Evolutionary conservation across 2,329 filamentous ascomycete species (phyloP), one percentile per base, ranked within the genome.

Genomic region (Aureobasidium sp.): DNA sequence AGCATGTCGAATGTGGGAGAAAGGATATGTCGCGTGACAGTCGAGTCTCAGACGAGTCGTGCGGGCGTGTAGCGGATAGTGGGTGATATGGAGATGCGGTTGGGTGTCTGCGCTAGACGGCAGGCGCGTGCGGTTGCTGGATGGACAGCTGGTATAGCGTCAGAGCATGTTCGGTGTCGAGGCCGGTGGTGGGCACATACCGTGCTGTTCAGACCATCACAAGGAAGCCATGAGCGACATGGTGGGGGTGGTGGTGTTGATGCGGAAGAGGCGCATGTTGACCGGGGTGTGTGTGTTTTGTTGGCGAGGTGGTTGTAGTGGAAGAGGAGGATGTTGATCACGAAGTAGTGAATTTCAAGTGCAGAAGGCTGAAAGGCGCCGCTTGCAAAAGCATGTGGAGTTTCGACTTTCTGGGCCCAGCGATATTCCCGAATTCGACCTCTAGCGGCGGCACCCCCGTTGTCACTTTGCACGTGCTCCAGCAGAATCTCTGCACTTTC

Each of bases 181-280:
- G 3, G 54, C 7, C 27, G 19, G 19, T 29, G 19, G 35, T 42
- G 27, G 25, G 27, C 40, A 37, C 42, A 29, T 47, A 57, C 54
- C 54, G 40, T 57, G 40, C 35, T 31, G 33, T 29, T 57, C 51
- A 57, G 40, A 38, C 53, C 40, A 57, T 57, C 54, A 57, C 54
- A 42, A 57, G 54, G 42, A 57, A 29, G 21, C 23, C 27, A 31
- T 35, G 42, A 35, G 40, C 40, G 42, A 27, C 51, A 55, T 57
- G 54, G 54, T 46, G 54, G 40, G 54, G 54, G 13, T 19, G 54
- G 13, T 19, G 42, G 21, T 27, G 40, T 46, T 37, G 54, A 57
- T 57, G 42, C 54, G 29, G 54, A 37, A n/a, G 42, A 57, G 42
- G 27, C 40, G 54, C 54, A 57, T 57, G 54, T 57, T 47, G 35